Conservation (phyloP, 192 early-diverging fungal species). For the Podila epicladia region DNA sequence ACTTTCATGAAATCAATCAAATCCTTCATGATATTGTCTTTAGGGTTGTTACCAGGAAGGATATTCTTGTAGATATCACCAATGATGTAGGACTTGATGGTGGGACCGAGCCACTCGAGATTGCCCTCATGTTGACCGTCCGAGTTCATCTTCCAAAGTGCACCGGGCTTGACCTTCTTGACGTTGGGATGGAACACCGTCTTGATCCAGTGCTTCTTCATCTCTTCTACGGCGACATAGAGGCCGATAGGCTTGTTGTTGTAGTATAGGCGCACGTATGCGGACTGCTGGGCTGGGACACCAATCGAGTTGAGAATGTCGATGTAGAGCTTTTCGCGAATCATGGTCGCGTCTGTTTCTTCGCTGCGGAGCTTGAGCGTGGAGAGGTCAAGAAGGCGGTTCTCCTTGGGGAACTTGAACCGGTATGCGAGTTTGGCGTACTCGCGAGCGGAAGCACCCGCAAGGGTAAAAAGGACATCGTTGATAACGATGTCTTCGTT, state of each 20-base stretch:
- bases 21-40: slow-evolving; percentile 26
- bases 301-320: slow-evolving; percentile 54
- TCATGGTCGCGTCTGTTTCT: slow-evolving; percentile 52
- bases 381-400: slow-evolving; percentile 36
- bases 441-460: slow-evolving; percentile 39
- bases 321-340: slow-evolving; percentile 55
- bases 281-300: slow-evolving; percentile 36
- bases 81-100: slow-evolving; percentile 21
- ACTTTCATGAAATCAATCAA: slow-evolving; percentile 48
- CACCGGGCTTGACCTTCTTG: slow-evolving; percentile 40
- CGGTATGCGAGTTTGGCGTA: slow-evolving; percentile 54
- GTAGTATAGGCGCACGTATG: slow-evolving; percentile 48
- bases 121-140: slow-evolving; percentile 29
- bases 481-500: slow-evolving; percentile 33
- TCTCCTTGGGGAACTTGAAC: slow-evolving; percentile 44
- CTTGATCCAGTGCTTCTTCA: slow-evolving; percentile 31
- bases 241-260: slow-evolving; percentile 51
- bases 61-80: slow-evolving; percentile 47
- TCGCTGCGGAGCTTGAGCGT: slow-evolving; percentile 51
- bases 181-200: slow-evolving; percentile 34
- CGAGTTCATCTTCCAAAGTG: slow-evolving; percentile 46
- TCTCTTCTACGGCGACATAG: slow-evolving; percentile 52
- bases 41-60: slow-evolving; percentile 16
- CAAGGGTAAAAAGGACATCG: slow-evolving; percentile 42
- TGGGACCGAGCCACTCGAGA: slow-evolving; percentile 46